A percentile compares a stretch with the other conserved stretches of the same genome.
Conservation (phyloP, 441 rosid genomes). For the Raphanus hybrid region DNA sequence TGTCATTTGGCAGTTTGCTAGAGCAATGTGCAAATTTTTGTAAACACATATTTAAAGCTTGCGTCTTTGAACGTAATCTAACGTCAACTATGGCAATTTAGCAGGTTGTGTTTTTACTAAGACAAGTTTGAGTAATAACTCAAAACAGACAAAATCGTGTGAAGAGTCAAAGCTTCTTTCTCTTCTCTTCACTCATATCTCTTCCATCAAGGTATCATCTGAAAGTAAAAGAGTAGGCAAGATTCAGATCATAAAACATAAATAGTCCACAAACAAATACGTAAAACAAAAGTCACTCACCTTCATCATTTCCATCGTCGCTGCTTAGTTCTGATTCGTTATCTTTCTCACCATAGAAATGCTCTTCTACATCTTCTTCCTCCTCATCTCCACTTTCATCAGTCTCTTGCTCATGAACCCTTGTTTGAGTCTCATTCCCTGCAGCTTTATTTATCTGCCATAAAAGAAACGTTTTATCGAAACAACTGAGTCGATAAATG, state of each 20-base stretch:
- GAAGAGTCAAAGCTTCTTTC: constrained; percentile 13
- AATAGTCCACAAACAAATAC: neutral
- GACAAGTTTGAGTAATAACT: neutral
- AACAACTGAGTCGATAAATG: too few relatives aligned
- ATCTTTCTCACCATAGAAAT: constrained; percentile 60
- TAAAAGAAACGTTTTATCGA: constrained; percentile 2
- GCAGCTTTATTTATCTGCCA: constrained; percentile 73
- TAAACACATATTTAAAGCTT: too few relatives aligned
- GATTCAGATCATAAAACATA: constrained; percentile 12
- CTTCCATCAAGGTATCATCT: constrained; percentile 41
- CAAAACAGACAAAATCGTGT: neutral
- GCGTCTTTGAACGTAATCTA: too few relatives aligned
- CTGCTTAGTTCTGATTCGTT: constrained; percentile 77
- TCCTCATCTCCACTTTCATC: constrained; percentile 63
- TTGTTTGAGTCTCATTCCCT: constrained; percentile 42
- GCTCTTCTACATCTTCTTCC: constrained; percentile 62
- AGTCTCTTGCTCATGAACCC: constrained; percentile 41
- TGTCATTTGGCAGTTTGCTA: too few relatives aligned
- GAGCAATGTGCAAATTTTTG: too few relatives aligned
- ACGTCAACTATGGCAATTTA: too few relatives aligned
- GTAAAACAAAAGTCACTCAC: constrained; percentile 4
- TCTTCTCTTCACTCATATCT: constrained; percentile 19
- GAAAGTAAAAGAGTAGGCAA: constrained; percentile 24
- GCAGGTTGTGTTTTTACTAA: neutral
- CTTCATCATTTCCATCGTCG: constrained; percentile 52